phyloP scores from a whole-genome alignment of 257 asterid genomes.

The Gynochthodes officinalis region DNA sequence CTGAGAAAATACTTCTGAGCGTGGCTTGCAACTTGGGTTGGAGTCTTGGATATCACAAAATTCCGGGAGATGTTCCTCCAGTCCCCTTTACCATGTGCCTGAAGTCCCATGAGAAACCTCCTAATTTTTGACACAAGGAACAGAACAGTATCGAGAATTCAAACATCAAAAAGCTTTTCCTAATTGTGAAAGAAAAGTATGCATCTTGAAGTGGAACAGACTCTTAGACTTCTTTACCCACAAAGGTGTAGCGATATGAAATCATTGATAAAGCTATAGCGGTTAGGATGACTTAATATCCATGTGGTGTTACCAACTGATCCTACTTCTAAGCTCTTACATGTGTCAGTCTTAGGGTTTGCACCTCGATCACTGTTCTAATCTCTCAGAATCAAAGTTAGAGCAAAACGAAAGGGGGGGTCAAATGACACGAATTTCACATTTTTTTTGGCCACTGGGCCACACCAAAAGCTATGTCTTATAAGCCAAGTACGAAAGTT shows the following conservation, averaged over 20 bases:
- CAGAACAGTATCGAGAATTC: neutral
- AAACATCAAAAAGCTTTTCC: neutral
- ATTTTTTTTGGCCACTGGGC: neutral
- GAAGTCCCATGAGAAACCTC: conserved; percentile 64
- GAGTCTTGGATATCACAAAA: conserved; percentile 66
- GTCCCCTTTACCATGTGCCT: conserved; percentile 73
- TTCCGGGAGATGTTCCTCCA: conserved; percentile 80
- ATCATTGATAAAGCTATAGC: neutral
- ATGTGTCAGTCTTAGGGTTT: neutral
- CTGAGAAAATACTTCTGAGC: conserved; percentile 81
- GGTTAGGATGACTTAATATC: neutral
- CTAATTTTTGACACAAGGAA: conserved; percentile 27
- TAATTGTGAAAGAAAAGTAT: neutral
- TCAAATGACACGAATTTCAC: neutral
- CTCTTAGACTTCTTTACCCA: neutral
- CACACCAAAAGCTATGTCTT: neutral
- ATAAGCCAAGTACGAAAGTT: neutral
- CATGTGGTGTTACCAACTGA: neutral
- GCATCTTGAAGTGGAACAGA: neutral
- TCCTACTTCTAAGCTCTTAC: neutral
- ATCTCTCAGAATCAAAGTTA: no score
- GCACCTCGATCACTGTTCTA: neutral
- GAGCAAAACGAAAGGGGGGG: no score
- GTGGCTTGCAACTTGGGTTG: conserved; percentile 91
- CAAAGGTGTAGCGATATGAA: neutral